Evolutionary conservation across 2,329 filamentous ascomycete genomes (phyloP).

Genomic region (Amesomyces nigricolor): DNA sequence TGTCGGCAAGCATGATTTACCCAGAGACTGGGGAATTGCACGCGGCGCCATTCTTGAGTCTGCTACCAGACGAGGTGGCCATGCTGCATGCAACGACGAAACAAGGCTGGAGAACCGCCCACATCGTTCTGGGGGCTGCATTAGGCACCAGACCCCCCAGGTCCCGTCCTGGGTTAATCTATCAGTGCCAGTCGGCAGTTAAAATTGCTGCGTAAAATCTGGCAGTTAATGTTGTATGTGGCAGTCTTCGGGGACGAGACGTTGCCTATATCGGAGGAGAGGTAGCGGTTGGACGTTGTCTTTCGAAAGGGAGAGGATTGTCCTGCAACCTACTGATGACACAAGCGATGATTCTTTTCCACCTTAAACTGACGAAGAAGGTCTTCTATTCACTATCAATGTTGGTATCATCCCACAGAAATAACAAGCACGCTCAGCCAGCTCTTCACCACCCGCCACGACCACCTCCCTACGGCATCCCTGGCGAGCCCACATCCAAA

Average conservation of each 20-base stretch:
- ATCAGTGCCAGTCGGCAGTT: constrained; percentile 6
- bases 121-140: neutral
- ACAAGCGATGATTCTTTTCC: no score
- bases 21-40: constrained; percentile 2
- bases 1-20: neutral
- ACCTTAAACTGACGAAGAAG: no score
- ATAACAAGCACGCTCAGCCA: no score
- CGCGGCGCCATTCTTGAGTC: constrained; percentile 12
- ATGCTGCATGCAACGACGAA: neutral
- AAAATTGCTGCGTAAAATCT: no score
- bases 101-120: constrained; percentile 7
- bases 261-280: no score
- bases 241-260: no score
- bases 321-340: no score
- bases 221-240: no score
- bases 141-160: constrained; percentile 21
- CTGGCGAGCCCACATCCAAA: constrained; percentile 24
- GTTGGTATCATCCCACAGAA: no score
- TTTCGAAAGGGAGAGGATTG: no score
- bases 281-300: no score
- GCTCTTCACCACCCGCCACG: neutral
- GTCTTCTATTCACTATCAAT: no score
- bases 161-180: constrained; percentile 16
- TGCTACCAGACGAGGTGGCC: constrained; percentile 7
- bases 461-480: constrained; percentile 11